Base-by-base conservation (phyloP, 768 basidiomycete genomes). In the Gyrodon lividus region DNA sequence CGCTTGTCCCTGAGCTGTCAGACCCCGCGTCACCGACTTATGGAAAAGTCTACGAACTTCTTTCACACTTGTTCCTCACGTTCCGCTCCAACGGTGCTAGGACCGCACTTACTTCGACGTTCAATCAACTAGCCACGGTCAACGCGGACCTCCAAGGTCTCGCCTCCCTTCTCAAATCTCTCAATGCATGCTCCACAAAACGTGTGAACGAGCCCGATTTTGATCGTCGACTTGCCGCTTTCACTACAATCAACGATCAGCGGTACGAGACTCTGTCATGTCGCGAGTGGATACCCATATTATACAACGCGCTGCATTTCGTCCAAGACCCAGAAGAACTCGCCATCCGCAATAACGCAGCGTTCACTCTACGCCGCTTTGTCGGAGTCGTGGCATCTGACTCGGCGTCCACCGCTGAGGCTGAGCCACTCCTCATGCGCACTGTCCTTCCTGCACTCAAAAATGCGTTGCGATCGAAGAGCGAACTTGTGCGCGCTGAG, bases 181-280 rank as follows among this genome's bases (percentile, higher is more conserved):
- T 98, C 56, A 98, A 98, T 61, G 85, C 96, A 0, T 99, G 86
- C 64, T 96, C 94, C 1, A 67, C 68, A 1, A 87, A 83, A 59
- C 79, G 93, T 6, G 68, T 93, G 30, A 92, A 96, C 50, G 94
- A 98, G 63, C 90, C 94, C 2, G 92, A 98, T 67, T 98, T 97
- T 57, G 90, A 95, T 50, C 78, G 82, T 24, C 86, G 97, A 2
- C 73, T 98, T 2, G 66, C 70, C 1, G 93, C 91, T 0, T 97
- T 92, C 69, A 74, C 80, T 1, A 65, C 64, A 12, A 71, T 98
- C 43, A 96, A 93, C 66, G 92, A 94, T 54, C 71, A 66, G 0
- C 48, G 77, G 16, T 80, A 86, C 63, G 56, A 63, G 43, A 67
- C 72, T 0, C 63, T 93, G 3, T 74, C 80, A 0, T 65, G 72